Evolutionary conservation across 116 monocot genomes (phyloP).

Genomic region (Posidonia oceanica): DNA sequence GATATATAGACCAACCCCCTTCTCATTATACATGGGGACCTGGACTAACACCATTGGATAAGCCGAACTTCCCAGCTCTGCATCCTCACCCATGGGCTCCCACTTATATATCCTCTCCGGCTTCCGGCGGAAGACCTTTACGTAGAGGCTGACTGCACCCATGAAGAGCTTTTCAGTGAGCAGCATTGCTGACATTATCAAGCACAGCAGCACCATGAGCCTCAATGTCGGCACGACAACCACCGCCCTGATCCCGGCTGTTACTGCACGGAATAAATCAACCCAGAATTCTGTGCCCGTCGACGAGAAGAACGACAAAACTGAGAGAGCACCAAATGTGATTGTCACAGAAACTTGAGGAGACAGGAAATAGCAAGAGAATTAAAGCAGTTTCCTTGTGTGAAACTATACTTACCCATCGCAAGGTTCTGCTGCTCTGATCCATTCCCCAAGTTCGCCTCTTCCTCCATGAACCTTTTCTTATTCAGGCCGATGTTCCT

Average conservation of each 20-base stretch:
- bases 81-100: conserved; percentile 29
- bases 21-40: conserved; percentile 65
- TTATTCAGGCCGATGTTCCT: no score
- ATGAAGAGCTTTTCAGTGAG: conserved; percentile 31
- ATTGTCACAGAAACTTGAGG: neutral
- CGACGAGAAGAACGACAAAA: neutral
- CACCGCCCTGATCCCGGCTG: conserved; percentile 1
- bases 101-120: conserved; percentile 38
- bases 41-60: conserved; percentile 57
- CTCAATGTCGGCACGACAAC: conserved; percentile 16
- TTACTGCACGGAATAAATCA: neutral
- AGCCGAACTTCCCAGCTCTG: conserved; percentile 22
- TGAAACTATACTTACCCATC: neutral
- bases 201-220: conserved; percentile 15
- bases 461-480: conserved; percentile 1
- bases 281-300: neutral
- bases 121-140: conserved; percentile 24
- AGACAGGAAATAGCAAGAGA: neutral
- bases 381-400: neutral
- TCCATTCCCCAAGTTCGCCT: neutral
- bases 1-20: conserved; percentile 22
- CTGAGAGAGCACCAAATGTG: neutral
- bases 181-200: conserved; percentile 35
- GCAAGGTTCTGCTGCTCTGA: neutral
- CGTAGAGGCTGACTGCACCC: conserved; percentile 27